Evolutionary conservation across 2,329 filamentous ascomycete species (phyloP), one percentile per base, ranked within the genome.

Genomic region (Penicillium thymicola): DNA sequence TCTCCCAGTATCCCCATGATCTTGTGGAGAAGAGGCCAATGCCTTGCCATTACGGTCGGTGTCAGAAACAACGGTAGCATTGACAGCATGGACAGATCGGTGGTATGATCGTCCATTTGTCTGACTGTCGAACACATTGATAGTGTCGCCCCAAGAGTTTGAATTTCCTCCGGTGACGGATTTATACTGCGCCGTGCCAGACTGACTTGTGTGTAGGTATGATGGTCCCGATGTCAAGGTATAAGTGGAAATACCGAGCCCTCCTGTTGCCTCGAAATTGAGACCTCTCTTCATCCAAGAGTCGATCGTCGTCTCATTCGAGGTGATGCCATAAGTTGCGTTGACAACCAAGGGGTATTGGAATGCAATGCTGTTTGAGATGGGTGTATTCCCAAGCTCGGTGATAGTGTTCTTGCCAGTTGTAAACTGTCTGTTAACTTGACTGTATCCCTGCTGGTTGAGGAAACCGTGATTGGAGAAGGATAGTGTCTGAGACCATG

Each of bases 311-410:
- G 84, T 72, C n/a, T 75, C 77, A 51, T 81, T 72, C 61, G 81
- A 78, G 1, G 27, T 23, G 43, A 46, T 68, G 14, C 70, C 67
- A 53, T 81, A 81, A 2, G 79, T 80, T 16, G 79, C 81, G 63
- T 82, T 83, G 46, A 83, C 82, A 63, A 76, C 79, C 0, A 90
- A 71, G 0, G 87, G 87, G 64, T 88, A 90, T 9, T 71, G 71
- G 67, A 86, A 88, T 5, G 60, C 69, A 27, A 75, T 71, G 18
- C 65, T 60, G 10, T 67, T 65, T 54, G 78, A 80, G 4, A 23
- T 67, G 68, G 49, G 57, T 2, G 53, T 55, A 6, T 52, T 62
- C 45, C 82, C 81, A 1, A 67, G 53, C 10, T 61, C 53, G 1
- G 61, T 52, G 16, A 66, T 61, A 5, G 50, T 62, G 25, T 58